Evolutionary conservation across 305 asterid genomes (phyloP).

Genomic region (Euphrasia arctica): DNA sequence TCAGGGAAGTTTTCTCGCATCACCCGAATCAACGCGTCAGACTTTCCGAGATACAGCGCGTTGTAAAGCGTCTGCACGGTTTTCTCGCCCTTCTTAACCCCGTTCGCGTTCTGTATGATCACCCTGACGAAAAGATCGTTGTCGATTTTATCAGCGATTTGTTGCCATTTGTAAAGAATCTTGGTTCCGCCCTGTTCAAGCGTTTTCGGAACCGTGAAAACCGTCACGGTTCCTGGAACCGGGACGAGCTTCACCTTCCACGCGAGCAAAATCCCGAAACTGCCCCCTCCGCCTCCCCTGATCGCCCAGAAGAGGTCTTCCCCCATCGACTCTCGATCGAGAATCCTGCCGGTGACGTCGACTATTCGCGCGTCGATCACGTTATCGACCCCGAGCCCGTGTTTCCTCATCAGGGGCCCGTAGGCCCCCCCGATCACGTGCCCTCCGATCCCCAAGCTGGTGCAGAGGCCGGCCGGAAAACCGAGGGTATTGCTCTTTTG

Average conservation of each 20-base stretch:
- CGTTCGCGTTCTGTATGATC: slow-evolving; percentile 32
- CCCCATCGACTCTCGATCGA: slow-evolving; percentile 59
- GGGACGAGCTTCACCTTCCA: slow-evolving; percentile 60
- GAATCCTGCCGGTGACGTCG: slow-evolving; percentile 48
- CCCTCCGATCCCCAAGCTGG: slow-evolving; percentile 76
- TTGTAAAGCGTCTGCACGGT: slow-evolving; percentile 48
- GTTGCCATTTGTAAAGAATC: slow-evolving; percentile 65
- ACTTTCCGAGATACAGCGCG: slow-evolving; percentile 51
- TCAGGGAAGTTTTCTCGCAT: slow-evolving; percentile 57
- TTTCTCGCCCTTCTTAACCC: slow-evolving; percentile 35
- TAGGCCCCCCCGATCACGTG: slow-evolving; percentile 83
- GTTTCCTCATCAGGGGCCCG: slow-evolving; percentile 66
- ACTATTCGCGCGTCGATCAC: slow-evolving; percentile 62
- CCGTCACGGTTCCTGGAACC: slow-evolving; percentile 58
- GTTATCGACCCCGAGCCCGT: slow-evolving; percentile 73
- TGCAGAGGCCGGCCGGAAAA: slow-evolving; percentile 71
- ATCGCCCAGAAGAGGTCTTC: slow-evolving; percentile 80
- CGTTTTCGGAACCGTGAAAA: slow-evolving; percentile 58
- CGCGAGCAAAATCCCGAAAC: slow-evolving; percentile 57
- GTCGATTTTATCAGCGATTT: slow-evolving; percentile 57
- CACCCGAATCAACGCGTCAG: slow-evolving; percentile 36
- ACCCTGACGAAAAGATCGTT: slow-evolving; percentile 68
- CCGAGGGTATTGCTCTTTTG: slow-evolving; percentile 61
- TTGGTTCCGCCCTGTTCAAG: slow-evolving; percentile 53
- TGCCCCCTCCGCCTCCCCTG: slow-evolving; percentile 72